Evolutionary conservation across 306 rosid genomes (phyloP).

Genomic region (Lagenaria siceraria): DNA sequence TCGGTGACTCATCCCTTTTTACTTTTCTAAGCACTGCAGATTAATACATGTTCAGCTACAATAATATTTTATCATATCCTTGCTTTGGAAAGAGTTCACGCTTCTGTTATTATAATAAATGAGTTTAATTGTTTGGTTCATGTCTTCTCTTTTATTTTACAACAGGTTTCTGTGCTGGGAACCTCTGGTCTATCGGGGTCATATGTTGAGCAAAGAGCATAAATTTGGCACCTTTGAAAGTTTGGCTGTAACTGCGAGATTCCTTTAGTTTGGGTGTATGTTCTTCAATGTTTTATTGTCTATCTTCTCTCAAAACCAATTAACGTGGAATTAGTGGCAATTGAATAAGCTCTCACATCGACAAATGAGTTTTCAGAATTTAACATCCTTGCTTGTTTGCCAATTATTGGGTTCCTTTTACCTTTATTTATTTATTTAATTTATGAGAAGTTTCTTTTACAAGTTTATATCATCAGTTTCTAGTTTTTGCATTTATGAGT

Average conservation of each 20-base stretch:
- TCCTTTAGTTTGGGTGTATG: conserved; percentile 17
- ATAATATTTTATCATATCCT: neutral
- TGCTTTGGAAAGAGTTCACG: neutral
- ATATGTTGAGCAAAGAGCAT: conserved; percentile 83
- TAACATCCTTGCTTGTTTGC: neutral
- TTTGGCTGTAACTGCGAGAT: conserved; percentile 17
- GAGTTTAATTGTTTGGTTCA: neutral
- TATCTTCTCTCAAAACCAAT: conserved; percentile 16
- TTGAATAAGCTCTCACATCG: conserved; percentile 40
- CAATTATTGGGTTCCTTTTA: neutral
- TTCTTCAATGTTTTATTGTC: conserved; percentile 17
- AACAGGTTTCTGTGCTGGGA: conserved; percentile 87
- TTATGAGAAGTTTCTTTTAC: no score
- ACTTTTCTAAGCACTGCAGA: neutral
- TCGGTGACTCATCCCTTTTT: neutral
- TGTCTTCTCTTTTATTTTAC: neutral
- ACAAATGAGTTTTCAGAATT: conserved; percentile 12
- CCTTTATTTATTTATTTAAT: no score
- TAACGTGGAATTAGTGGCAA: conserved; percentile 20
- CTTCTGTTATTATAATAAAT: neutral
- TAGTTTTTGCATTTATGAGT: neutral
- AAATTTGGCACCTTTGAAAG: conserved; percentile 18
- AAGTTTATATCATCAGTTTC: neutral
- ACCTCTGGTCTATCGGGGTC: conserved; percentile 97
- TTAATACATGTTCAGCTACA: neutral